Evolutionary conservation across 176 grass and related monocot genomes (phyloP), one percentile per base, ranked within the genome.

Genomic region (Rhynchospora tenuis): DNA sequence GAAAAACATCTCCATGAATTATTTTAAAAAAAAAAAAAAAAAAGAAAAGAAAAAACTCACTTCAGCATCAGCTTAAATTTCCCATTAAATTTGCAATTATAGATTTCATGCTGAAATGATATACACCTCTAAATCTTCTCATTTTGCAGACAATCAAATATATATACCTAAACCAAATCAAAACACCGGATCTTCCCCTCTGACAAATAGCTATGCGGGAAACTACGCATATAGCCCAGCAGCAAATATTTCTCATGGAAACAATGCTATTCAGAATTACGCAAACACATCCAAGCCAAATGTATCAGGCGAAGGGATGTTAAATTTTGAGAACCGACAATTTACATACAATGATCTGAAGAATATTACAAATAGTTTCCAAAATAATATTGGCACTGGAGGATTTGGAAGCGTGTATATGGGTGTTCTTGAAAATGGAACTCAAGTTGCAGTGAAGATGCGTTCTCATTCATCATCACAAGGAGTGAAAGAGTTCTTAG

Each of bases 401-500:
- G 76, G 76, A 10, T 86, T 81, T 73, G 85, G 77, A 23, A 72
- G 28, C 31, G 85, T 86, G 17, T 72, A 71, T 68, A n/a, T 47
- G 77, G 76, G 77, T 17, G 0, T 26, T 4, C 11, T 81, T 7
- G 61, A 70, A 81, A 70, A 81, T 59, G 63, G 77, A 42, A 86
- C 47, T 69, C 63, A 61, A 86, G 77, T 86, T 26, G 85, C 85
- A 46, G 85, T 87, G 54, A 87, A 87, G 78, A 29, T 87, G 51
- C 78, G 33, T 0, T 81, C 76, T 73, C 63, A 64, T 59, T n/a
- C 62, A 43, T 87, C 85, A 42, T 52, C 54, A 1, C 85, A 87
- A 71, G 85, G 85, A 28, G 70, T 59, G 28, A 82, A 82, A 46
- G 85, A 87, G 77, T 87, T 87, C 52, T 45, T 63, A n/a, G 78